phyloP scores from a whole-genome alignment of 441 rosid genomes.

The Gossypium schwendimanii region DNA sequence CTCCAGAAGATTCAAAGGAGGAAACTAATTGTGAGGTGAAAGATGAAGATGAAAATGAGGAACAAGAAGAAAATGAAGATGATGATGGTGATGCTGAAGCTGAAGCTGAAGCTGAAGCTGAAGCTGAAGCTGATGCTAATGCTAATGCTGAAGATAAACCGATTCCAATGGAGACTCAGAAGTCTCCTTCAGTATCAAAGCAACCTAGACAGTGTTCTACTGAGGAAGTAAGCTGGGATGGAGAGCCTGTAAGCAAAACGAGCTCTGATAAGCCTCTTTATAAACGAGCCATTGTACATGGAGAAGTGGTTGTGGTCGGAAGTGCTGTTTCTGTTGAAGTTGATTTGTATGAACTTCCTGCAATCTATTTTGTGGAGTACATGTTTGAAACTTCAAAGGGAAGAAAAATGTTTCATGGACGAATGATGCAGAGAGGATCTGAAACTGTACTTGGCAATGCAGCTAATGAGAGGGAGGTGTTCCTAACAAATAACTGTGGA shows the following conservation, averaged over 20 bases:
- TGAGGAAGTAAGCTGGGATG: conserved; percentile 56
- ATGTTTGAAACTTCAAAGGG: conserved; percentile 56
- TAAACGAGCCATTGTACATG: conserved; percentile 43
- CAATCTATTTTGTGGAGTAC: conserved; percentile 63
- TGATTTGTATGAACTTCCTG: conserved; percentile 38
- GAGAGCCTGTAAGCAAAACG: conserved; percentile 37
- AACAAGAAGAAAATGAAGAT: conserved; percentile 37
- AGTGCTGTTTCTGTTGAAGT: conserved; percentile 41
- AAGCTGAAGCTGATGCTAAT: neutral
- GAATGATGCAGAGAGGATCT: conserved; percentile 48
- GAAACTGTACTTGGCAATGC: conserved; percentile 65
- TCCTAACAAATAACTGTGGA: conserved; percentile 54
- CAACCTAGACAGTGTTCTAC: conserved; percentile 16
- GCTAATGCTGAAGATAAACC: neutral
- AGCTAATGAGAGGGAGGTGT: conserved; percentile 67
- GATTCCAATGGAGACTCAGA: neutral
- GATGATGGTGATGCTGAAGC: conserved; percentile 15
- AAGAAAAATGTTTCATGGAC: conserved; percentile 69
- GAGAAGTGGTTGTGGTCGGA: conserved; percentile 48
- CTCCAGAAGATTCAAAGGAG: conserved; percentile 50
- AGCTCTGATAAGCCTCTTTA: conserved; percentile 46
- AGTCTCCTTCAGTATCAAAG: conserved; percentile 4
- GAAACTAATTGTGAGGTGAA: conserved; percentile 35
- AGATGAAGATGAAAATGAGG: conserved; percentile 50
- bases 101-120: neutral